These are phyloP conservation scores for Eucalyptus sideroxylon DNA, from an alignment of 345 rosid genomes.

Conservation along the genomic window DNA sequence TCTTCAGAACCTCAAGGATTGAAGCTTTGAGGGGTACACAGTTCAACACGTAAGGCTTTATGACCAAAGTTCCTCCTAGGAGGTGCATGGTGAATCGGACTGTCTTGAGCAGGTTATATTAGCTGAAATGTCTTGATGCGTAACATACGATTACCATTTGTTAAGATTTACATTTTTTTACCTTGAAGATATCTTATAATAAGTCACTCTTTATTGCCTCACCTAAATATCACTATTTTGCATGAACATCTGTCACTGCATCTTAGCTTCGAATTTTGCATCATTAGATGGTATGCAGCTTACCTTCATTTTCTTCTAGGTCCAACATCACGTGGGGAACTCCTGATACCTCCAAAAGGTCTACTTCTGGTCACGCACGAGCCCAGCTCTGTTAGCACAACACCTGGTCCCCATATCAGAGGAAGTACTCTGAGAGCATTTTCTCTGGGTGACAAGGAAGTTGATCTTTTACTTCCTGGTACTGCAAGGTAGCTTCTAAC, in stretches of 20 bases:
- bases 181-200: neutral
- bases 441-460: slow-evolving; percentile 72
- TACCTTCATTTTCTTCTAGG: slow-evolving; percentile 13
- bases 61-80: neutral
- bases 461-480: slow-evolving; percentile 81
- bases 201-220: neutral
- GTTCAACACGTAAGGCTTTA: neutral
- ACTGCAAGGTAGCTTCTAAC: slow-evolving; percentile 46
- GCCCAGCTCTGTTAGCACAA: slow-evolving; percentile 50
- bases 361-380: slow-evolving; percentile 66
- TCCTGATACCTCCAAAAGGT: slow-evolving; percentile 52
- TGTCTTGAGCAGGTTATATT: neutral
- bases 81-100: neutral
- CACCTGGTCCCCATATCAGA: slow-evolving; percentile 83
- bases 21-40: neutral
- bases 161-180: neutral
- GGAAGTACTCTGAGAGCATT: slow-evolving; percentile 64
- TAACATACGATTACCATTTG: neutral
- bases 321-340: slow-evolving; percentile 27
- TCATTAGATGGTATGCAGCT: neutral
- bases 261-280: neutral
- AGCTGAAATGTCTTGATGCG: neutral
- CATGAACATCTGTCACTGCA: neutral
- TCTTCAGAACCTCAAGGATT: neutral
- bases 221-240: neutral